A percentile compares a stretch with the other conserved stretches of the same genome.
Conservation (phyloP, 257 asterid species). For the Cruciata laevipes region DNA sequence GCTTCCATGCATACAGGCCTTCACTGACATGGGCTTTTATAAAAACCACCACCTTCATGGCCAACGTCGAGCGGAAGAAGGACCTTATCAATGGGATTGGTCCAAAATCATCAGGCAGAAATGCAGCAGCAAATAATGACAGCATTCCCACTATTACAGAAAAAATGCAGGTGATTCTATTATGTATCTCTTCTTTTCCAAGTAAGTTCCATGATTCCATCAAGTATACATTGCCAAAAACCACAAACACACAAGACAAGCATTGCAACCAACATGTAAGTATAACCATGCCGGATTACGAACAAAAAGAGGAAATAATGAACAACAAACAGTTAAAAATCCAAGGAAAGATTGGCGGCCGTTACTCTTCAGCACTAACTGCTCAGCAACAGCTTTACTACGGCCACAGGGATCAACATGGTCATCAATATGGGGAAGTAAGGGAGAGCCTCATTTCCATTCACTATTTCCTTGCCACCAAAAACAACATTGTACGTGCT, state of each 20-base stretch:
- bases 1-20: slow-evolving; percentile 78
- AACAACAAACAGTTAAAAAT: neutral
- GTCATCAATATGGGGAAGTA: slow-evolving; percentile 80
- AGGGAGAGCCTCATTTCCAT: slow-evolving; percentile 80
- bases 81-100: slow-evolving; percentile 49
- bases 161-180: no score
- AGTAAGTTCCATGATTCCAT: neutral
- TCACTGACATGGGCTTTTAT: slow-evolving; percentile 55
- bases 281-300: neutral
- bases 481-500: slow-evolving; percentile 84
- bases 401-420: slow-evolving; percentile 86
- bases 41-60: slow-evolving; percentile 31
- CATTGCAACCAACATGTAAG: neutral
- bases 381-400: slow-evolving; percentile 89
- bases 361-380: slow-evolving; percentile 71
- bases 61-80: slow-evolving; percentile 45
- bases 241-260: neutral
- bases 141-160: slow-evolving; percentile 55
- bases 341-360: slow-evolving; percentile 30
- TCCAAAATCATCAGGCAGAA: slow-evolving; percentile 63
- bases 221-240: neutral
- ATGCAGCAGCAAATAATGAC: slow-evolving; percentile 59
- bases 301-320: neutral
- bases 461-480: slow-evolving; percentile 77
- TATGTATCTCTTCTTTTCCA: neutral